Percentiles rank a stretch among this genome's conserved stretches.
phyloP scores from a whole-genome alignment of 371 early-diverging fungal species.

The Smittium culicis region DNA sequence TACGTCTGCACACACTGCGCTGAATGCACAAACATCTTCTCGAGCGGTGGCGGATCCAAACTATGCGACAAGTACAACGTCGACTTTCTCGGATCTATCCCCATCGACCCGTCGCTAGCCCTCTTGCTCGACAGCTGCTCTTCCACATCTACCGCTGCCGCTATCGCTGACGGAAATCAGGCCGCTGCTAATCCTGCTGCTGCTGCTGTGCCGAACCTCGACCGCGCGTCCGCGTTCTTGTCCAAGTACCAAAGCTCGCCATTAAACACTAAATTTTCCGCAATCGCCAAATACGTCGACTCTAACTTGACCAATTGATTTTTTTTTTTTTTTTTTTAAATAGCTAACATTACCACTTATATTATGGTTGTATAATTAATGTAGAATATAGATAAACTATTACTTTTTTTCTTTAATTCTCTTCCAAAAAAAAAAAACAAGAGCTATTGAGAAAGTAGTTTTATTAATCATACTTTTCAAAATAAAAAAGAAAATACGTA shows the following conservation, averaged over 20 bases:
- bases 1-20: constrained; percentile 45
- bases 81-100: constrained; percentile 65
- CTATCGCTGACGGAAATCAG: constrained; percentile 48
- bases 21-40: constrained; percentile 87
- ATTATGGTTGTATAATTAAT: too few species aligned
- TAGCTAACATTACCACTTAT: too few species aligned
- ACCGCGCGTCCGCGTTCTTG: background rate
- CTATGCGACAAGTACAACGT: constrained; percentile 67
- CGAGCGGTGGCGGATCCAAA: constrained; percentile 81
- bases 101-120: constrained; percentile 59
- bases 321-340: too few species aligned
- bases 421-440: too few species aligned
- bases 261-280: background rate
- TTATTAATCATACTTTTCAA: too few species aligned
- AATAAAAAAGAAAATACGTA: too few species aligned
- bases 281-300: background rate
- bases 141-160: background rate
- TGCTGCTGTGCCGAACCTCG: background rate
- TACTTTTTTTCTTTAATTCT: background rate
- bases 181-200: constrained; percentile 33
- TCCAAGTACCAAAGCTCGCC: background rate
- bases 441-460: too few species aligned
- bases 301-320: too few species aligned
- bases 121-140: constrained; percentile 27
- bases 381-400: background rate